Base-by-base conservation (phyloP, 1,139 yeast genomes). In the Meyerozyma sp. region DNA sequence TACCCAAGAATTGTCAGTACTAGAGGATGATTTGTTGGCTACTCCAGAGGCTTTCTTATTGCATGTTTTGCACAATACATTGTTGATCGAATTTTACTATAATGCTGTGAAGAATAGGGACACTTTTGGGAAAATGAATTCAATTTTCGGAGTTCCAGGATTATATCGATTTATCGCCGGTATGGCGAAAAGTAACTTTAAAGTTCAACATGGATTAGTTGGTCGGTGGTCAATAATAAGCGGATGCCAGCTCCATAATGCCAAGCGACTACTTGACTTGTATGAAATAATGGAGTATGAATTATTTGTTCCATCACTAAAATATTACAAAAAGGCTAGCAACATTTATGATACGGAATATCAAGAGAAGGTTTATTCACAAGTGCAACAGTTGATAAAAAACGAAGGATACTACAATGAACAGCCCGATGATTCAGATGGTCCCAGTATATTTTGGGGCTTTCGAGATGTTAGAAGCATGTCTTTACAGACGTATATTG, bases 391-490 rank as follows among this genome's bases (percentile, higher is more conserved):
- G 5, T 42, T 56, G 28, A 39, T 43, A 23, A 39, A 18, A 25
- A 43, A 18, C 29, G 4, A 9, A 11, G n/a, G 29, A 3, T 45
- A 5, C 35, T 38, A 27, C 26, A 51, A 39, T 41, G 47, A 32
- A 35, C 51, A 42, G 16, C 58, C 55, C 21, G 59, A 52, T 40
- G 56, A 55, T 42, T 48, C 48, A 18, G 59, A 58, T 44, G 62
- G 62, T 5, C 52, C 58, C 1, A 52, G 52, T 20, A 57, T 57
- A 23, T 58, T 55, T 39, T 58, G 62, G 62, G 59, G 56, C 16
- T 58, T 58, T 36, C 39, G 62, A 40, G 62, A 58, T 39, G 55
- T 55, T 0, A 39, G 62, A 42, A 57, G 61, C 42, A 55, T 58
- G 61, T 49, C 57, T 2, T 40, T 58, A 23, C 59, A 58, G 42